phyloP scores from a whole-genome alignment of 2,329 filamentous ascomycete genomes.

The Pezicula rhizophila region DNA sequence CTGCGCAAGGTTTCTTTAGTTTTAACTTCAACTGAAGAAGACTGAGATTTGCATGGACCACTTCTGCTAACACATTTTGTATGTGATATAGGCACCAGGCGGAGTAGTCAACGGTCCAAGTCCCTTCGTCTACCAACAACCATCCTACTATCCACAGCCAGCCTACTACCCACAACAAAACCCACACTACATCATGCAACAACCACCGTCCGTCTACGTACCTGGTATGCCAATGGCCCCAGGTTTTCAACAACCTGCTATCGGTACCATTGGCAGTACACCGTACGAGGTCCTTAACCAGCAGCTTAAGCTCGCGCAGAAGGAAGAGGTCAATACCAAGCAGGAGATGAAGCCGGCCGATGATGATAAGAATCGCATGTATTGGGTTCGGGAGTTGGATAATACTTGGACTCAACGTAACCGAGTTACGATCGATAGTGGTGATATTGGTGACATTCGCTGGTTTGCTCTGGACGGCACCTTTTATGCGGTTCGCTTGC shows the following conservation, averaged over 20 bases:
- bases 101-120: not conserved
- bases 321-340: conserved; percentile 16
- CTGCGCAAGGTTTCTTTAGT: not conserved
- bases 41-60: not conserved
- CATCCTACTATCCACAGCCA: conserved; percentile 1
- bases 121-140: conserved; percentile 7
- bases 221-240: conserved; percentile 1
- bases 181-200: conserved; percentile 3
- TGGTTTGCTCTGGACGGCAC: conserved; percentile 55
- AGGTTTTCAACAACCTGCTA: conserved; percentile 12
- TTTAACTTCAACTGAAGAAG: not conserved
- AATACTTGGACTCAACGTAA: conserved; percentile 53
- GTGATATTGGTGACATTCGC: conserved; percentile 42
- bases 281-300: conserved; percentile 16
- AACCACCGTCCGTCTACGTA: conserved; percentile 4
- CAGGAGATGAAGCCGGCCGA: conserved; percentile 60
- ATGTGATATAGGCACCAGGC: not conserved
- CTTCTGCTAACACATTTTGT: not conserved
- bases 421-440: conserved; percentile 53
- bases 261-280: conserved; percentile 14
- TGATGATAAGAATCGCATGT: conserved; percentile 53
- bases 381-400: conserved; percentile 56
- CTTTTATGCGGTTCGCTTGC: conserved; percentile 55
- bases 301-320: conserved; percentile 17
- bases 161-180: not conserved